Base-by-base conservation (phyloP, 768 basidiomycete species). In the Kwoniella botswanensis region DNA sequence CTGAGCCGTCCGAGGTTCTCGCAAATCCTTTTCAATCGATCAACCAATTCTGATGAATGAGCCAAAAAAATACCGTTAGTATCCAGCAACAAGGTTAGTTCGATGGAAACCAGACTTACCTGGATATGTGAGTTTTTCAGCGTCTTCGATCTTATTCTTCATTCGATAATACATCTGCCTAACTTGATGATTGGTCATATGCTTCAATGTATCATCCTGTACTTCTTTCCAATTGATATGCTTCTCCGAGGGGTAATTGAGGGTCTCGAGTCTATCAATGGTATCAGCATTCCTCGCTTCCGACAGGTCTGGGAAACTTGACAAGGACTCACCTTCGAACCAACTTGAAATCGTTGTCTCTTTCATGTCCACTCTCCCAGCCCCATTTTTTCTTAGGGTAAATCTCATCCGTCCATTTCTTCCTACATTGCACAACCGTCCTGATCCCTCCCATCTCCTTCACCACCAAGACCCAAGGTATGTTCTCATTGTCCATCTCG, bases 391-490 rank as follows among this genome's bases (percentile, higher is more conserved):
- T n/a, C 65, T 42, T 61, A n/a, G 61, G 52, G 50, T 61, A 21
- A 15, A 70, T 52, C 29, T 60, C 65, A 42, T 65, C 63, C 17
- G 57, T 52, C 78, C 78, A 79, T 54, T 76, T 76, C 63, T 74
- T 74, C 58, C 78, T 60, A 63, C 76, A 77, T 53, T 77, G 74
- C 61, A 71, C 76, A 4, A 63, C 41, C 3, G 72, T 71, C 55
- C 76, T 67, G 24, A 56, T 63, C 1, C 72, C 72, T 15, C 71
- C 72, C 76, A 78, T 75, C 41, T 72, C 71, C 54, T 68, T 54
- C 12, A 58, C 57, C 0, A 80, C 75, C 2, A 78, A 55, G 10
- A 74, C 73, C 79, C 79, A 80, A n/a, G 76, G 72, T 42, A 65
- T 63, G 41, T 70, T 68, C 62, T 79, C 76, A 5, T 26, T 50